A percentile compares a stretch with the other conserved stretches of the same genome.
Evolutionary conservation across 1,139 yeast genomes (phyloP).

Genomic region (Candida mesenterica): DNA sequence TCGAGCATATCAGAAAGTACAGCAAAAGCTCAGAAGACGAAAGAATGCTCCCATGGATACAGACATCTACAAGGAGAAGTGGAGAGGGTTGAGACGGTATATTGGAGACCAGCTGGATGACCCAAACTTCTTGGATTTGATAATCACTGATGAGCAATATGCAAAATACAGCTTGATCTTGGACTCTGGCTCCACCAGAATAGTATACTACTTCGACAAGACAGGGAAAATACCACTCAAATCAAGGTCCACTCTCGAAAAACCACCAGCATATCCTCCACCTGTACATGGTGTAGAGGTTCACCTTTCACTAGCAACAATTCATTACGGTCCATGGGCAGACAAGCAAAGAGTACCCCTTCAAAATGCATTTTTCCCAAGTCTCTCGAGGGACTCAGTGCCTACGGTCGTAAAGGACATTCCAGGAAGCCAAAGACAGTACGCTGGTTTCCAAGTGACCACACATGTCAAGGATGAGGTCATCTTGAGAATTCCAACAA

Average conservation of each 20-base stretch:
- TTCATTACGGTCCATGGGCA: conserved; percentile 95
- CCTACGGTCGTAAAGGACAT: conserved; percentile 37
- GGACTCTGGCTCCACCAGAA: conserved; percentile 55
- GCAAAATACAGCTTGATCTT: conserved; percentile 76
- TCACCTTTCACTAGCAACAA: conserved; percentile 57
- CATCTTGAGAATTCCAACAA: conserved; percentile 73
- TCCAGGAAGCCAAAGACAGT: conserved; percentile 54
- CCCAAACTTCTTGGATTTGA: conserved; percentile 26
- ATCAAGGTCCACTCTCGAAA: conserved; percentile 8
- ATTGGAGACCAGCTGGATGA: conserved; percentile 34
- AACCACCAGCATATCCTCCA: conserved; percentile 23
- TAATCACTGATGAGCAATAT: conserved; percentile 58
- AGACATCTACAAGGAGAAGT: conserved; percentile 15
- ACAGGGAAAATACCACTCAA: conserved; percentile 47
- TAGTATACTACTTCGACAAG: conserved; percentile 66
- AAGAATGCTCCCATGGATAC: conserved; percentile 2
- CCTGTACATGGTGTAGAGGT: conserved; percentile 72
- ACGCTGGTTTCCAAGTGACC: conserved; percentile 54
- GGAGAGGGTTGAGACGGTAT: conserved; percentile 47
- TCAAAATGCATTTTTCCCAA: conserved; percentile 68
- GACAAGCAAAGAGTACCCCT: conserved; percentile 75
- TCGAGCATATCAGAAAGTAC: conserved; percentile 3
- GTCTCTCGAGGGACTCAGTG: conserved; percentile 55
- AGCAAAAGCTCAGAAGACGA: background rate
- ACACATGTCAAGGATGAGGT: conserved; percentile 61